Evolutionary conservation across 306 rosid genomes (phyloP).

Genomic region (Nissolia schottii): DNA sequence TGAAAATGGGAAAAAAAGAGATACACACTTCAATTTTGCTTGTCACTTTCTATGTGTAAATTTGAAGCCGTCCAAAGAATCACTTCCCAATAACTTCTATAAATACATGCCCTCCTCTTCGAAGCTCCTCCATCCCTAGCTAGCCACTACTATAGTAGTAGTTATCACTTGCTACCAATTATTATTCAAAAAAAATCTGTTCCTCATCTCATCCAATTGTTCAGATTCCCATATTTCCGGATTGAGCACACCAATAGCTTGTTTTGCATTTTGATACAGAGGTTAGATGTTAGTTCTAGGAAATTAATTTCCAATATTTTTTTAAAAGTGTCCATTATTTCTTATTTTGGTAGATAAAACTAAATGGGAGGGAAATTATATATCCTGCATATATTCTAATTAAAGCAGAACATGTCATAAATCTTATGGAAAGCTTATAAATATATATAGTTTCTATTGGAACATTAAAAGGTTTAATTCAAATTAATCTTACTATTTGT

Average conservation of each 20-base stretch:
- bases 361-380: background rate
- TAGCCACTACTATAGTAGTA: background rate
- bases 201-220: background rate
- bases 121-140: background rate
- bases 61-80: constrained; percentile 21
- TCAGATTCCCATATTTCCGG: constrained; percentile 1
- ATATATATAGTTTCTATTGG: no score
- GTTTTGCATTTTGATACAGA: constrained; percentile 29
- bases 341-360: background rate
- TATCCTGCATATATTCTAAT: background rate
- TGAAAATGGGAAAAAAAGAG: background rate
- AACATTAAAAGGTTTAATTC: no score
- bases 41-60: constrained; percentile 7
- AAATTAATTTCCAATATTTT: background rate
- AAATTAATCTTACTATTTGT: no score
- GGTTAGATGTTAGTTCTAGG: constrained; percentile 42
- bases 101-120: constrained; percentile 12
- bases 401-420: background rate
- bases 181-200: background rate
- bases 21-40: background rate
- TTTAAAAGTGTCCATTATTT: background rate
- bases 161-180: background rate
- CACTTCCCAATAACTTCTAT: constrained; percentile 17
- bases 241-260: constrained; percentile 20
- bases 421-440: background rate